Conservation (phyloP, 768 basidiomycete genomes). For the Coprinopsis strossmayeri region DNA sequence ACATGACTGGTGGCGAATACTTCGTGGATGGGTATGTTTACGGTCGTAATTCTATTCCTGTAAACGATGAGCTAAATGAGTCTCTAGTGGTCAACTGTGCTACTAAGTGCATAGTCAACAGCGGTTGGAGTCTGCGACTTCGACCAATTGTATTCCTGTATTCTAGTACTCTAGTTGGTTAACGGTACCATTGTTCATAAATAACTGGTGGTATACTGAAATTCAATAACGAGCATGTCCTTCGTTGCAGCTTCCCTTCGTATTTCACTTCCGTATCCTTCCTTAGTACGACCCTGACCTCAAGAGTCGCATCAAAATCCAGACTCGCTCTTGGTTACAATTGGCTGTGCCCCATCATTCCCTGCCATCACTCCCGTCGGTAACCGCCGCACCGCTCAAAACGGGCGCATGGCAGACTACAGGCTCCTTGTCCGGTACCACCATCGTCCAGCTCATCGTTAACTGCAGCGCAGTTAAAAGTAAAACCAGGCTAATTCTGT, state of each 20-base stretch:
- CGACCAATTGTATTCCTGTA: not conserved
- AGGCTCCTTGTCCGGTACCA: slow-evolving; percentile 35
- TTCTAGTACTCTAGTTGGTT: not conserved
- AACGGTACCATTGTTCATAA: too few relatives aligned
- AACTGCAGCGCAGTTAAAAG: slow-evolving; percentile 29
- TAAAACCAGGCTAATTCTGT: slow-evolving; percentile 5
- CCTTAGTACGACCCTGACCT: too few relatives aligned
- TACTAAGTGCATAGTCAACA: not conserved
- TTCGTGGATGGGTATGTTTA: slow-evolving; percentile 47
- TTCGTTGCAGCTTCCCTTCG: too few relatives aligned
- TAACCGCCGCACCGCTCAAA: slow-evolving; percentile 1
- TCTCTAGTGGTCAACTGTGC: slow-evolving; percentile 15
- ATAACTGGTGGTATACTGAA: too few relatives aligned
- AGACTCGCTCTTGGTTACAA: not conserved
- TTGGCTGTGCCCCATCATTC: not conserved
- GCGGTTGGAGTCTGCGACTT: not conserved
- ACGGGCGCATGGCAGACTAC: slow-evolving; percentile 8
- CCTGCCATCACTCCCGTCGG: not conserved
- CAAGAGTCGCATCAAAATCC: too few relatives aligned
- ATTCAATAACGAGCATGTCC: too few relatives aligned
- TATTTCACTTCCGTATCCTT: too few relatives aligned
- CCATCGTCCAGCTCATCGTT: slow-evolving; percentile 16
- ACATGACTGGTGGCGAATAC: slow-evolving; percentile 55
- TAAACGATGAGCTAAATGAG: not conserved
- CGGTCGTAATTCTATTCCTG: not conserved